Evolutionary conservation across 2,329 filamentous ascomycete genomes (phyloP).

Genomic region (Knufia petricola): DNA sequence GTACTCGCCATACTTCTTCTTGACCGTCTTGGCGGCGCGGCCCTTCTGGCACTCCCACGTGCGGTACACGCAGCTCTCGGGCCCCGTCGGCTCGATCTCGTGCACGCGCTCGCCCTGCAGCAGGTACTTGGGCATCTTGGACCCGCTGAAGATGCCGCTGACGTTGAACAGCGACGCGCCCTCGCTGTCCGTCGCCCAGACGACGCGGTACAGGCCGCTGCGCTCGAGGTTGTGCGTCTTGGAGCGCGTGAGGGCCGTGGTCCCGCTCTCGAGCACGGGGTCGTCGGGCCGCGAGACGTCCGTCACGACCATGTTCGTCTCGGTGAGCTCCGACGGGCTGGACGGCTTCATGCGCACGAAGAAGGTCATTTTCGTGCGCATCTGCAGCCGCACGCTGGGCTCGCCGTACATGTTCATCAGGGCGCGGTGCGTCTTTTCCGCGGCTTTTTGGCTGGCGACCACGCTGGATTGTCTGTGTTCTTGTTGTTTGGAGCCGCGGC

Average conservation of each 20-base stretch:
- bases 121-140: slow-evolving; percentile 27
- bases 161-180: slow-evolving; percentile 15
- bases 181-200: slow-evolving; percentile 29
- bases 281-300: slow-evolving; percentile 22
- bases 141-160: slow-evolving; percentile 26
- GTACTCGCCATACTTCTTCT: slow-evolving; percentile 33
- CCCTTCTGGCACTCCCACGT: slow-evolving; percentile 39
- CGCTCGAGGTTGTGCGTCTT: slow-evolving; percentile 17
- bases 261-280: slow-evolving; percentile 2
- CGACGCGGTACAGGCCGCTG: slow-evolving; percentile 24
- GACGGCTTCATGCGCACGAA: slow-evolving; percentile 33
- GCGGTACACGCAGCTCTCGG: slow-evolving; percentile 27
- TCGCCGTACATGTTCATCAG: slow-evolving; percentile 22
- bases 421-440: slow-evolving; percentile 9
- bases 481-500: background rate
- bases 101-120: slow-evolving; percentile 39
- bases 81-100: slow-evolving; percentile 34
- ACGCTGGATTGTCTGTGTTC: background rate
- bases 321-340: slow-evolving; percentile 11
- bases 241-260: background rate
- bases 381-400: slow-evolving; percentile 25
- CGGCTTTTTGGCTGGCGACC: background rate
- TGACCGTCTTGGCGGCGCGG: slow-evolving; percentile 31
- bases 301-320: slow-evolving; percentile 17
- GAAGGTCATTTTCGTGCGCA: slow-evolving; percentile 36